Base-by-base conservation (phyloP, 78 protist genomes). In the Planoprotostelium fungivorum region DNA sequence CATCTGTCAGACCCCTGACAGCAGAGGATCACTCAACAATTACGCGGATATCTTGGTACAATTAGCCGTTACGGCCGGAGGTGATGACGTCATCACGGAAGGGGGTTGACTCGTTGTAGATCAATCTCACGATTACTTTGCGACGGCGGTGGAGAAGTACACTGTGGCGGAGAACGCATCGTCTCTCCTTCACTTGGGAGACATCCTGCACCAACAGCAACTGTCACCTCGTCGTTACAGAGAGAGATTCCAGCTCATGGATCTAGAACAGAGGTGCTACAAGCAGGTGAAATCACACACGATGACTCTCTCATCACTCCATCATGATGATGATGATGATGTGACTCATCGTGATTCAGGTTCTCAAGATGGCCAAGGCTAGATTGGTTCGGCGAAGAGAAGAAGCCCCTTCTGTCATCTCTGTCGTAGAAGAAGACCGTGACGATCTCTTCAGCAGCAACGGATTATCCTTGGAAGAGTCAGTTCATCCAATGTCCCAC, bases 1-100 rank as follows among this genome's bases (percentile, higher is more conserved):
- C 10, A 93, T 93, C 38, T 37, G 95, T 51, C 89, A 91, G 38
- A 93, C 95, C 35, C 95, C 95, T 0, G 95, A 93, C 84, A 93
- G 89, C 34, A 93, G 90, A 85, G 90, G 84, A 37, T 89, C 89
- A 1, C 37, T 93, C 29, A 93, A 93, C 63, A 92, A 88, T 51
- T 93, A 93, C 89, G 95, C 95, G 1, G 86, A 84, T n/a, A 91
- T 93, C 0, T 73, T 93, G 28, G 91, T 90, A 88, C 38, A 90
- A 34, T 37, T 93, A 38, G 92, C 94, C 63, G 28, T 92, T 83
- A 85, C 91, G 28, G 94, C 90, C 35, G 91, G 94, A 36, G 90
- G 86, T 63, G 73, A 86, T 0, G 90, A 88, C 31, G 35, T 87
- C 36, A 36, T 89, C 5, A 51, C 73, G 73, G 16, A 25, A 5